These are phyloP conservation scores for Pyrenophora tritici-repentis DNA, from an alignment of 2,329 filamentous ascomycete genomes.

Conservation along the genomic window DNA sequence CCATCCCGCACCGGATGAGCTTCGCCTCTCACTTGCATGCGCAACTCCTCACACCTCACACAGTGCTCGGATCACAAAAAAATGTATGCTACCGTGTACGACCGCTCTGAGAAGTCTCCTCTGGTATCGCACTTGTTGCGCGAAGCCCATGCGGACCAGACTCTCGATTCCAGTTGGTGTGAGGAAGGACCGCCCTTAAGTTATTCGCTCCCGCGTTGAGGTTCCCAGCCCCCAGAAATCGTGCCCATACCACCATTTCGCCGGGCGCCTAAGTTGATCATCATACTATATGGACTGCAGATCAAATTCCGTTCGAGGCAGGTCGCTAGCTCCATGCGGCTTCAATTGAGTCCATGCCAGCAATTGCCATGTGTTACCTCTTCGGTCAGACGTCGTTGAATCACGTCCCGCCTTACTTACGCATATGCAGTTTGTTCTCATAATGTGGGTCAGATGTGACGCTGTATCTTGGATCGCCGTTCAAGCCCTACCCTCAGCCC, in stretches of 20 bases:
- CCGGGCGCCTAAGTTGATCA: slow-evolving; percentile 15
- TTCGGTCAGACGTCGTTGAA: slow-evolving; percentile 24
- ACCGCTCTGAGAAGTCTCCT: slow-evolving; percentile 3
- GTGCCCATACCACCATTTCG: slow-evolving; percentile 21
- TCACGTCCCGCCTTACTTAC: slow-evolving; percentile 19
- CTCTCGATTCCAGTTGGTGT: neutral
- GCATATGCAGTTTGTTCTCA: slow-evolving; percentile 20
- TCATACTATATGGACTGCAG: slow-evolving; percentile 24
- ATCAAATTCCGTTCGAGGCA: slow-evolving; percentile 19
- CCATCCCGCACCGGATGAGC: slow-evolving; percentile 9
- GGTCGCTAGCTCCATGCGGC: slow-evolving; percentile 33
- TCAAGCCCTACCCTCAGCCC: slow-evolving; percentile 22
- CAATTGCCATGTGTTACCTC: slow-evolving; percentile 27
- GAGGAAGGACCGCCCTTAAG: slow-evolving; percentile 11
- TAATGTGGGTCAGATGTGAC: slow-evolving; percentile 31
- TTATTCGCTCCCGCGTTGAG: slow-evolving; percentile 10
- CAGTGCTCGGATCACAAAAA: slow-evolving; percentile 2
- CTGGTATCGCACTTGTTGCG: neutral
- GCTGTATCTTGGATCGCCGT: slow-evolving; percentile 24
- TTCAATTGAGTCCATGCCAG: slow-evolving; percentile 29
- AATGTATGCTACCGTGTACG: slow-evolving; percentile 10
- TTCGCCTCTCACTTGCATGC: slow-evolving; percentile 17
- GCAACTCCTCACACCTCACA: slow-evolving; percentile 4
- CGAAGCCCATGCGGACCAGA: slow-evolving; percentile 1
- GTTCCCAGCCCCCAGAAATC: slow-evolving; percentile 26